Percentiles rank a stretch among this genome's conserved stretches.
Conservation (phyloP, 192 early-diverging fungal genomes). For the Coemansia sp. region DNA sequence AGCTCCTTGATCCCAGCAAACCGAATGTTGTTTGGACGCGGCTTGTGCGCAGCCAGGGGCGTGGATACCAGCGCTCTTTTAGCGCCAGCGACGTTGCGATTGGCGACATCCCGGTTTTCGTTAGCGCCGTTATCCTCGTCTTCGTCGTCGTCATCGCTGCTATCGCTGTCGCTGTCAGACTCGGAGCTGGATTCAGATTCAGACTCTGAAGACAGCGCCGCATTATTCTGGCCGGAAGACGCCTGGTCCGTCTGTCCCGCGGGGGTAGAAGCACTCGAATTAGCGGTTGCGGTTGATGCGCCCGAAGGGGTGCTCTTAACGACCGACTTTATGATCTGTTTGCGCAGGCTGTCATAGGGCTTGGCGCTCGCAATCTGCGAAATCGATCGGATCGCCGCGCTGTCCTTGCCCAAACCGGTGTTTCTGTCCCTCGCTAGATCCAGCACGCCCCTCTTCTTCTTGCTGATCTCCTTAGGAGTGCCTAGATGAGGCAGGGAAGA, state of each 20-base stretch:
- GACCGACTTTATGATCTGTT: conserved; percentile 31
- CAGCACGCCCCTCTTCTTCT: conserved; percentile 16
- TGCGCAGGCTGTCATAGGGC: conserved; percentile 45
- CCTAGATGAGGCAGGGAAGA: conserved; percentile 32
- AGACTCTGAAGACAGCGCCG: conserved; percentile 1
- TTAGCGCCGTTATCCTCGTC: neutral
- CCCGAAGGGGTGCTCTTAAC: conserved; percentile 3
- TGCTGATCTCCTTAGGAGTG: conserved; percentile 8
- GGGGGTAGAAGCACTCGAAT: neutral
- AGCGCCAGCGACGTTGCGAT: neutral
- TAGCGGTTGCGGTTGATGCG: neutral
- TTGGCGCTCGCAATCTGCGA: conserved; percentile 40
- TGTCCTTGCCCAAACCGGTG: conserved; percentile 18
- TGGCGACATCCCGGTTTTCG: neutral
- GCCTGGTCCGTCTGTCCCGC: neutral
- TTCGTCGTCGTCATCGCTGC: neutral
- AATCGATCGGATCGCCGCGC: conserved; percentile 29
- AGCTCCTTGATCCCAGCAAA: conserved; percentile 38
- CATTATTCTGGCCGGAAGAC: neutral
- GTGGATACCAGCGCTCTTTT: neutral
- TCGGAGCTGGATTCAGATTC: conserved; percentile 5
- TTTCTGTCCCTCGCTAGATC: conserved; percentile 25
- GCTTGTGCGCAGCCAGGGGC: neutral
- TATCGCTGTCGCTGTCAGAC: conserved; percentile 1
- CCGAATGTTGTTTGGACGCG: conserved; percentile 20